Base-by-base conservation (phyloP, 345 rosid species). In the Ceriops decandra region DNA sequence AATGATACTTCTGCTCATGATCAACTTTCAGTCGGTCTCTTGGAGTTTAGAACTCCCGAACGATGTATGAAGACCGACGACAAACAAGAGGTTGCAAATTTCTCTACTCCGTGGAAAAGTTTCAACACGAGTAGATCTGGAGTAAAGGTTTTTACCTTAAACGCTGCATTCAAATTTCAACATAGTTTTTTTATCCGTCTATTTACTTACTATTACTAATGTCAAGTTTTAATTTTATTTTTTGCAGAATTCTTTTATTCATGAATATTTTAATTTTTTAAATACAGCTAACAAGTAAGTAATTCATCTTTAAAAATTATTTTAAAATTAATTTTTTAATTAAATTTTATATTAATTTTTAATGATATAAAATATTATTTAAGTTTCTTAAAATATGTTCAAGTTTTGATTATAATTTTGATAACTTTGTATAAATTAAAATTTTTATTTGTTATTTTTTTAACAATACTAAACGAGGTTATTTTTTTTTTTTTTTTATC, bases 1-100 rank as follows among this genome's bases (percentile, higher is more conserved):
- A 68, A 56, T 69, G 79, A 77, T 42, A 8, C 33, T 31, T 42
- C 67, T 10, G 24, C 22, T 49, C 60, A 67, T 51, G 66, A 28
- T 69, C 60, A 57, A 59, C 52, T 74, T 75, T 66, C 57, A 33
- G 22, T 65, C 26, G 60, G 63, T 49, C 66, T 36, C 61, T 64
- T 63, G 63, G 88, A 85, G 80, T 82, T 82, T 52, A 78, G 62
- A 75, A 91, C 92, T 32, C 95, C 95, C 0, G 80, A 79, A 16
- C 60, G 46, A 11, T 59, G 72, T 42, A 11, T 62, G 21, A 11
- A 19, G 35, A 49, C 9, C 36, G 61, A 68, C 52, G 79, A 79
- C 17, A 71, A 28, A 68, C 28, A 30, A 51, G 79, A 81, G 64
- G 54, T 69, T 66, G 70, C 58, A 4, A 67, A 63, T 52, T 31